Evolutionary conservation across 163 green algal species (phyloP), one percentile per base, ranked within the genome.

Genomic region (Botryococcus braunii): DNA sequence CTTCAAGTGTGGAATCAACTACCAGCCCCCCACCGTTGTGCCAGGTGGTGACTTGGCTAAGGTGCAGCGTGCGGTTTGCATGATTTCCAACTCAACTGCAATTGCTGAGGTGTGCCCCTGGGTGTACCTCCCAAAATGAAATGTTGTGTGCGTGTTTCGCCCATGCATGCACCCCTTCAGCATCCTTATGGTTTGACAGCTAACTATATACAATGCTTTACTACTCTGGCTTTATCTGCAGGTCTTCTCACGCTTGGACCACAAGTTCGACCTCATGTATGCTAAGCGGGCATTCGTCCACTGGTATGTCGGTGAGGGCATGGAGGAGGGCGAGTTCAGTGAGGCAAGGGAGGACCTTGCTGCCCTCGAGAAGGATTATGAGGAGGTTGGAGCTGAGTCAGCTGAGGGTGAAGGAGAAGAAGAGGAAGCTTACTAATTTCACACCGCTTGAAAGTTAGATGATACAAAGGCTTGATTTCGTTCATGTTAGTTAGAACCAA

Each of bases 251-350:
- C 85, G 93, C 71, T 84, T 98, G 69, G 93, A 98, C 83, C 93
- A 98, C 87, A 98, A 98, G 89, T 98, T 98, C 72, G 93, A 98
- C 76, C 89, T 98, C 6, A 98, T 98, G 92, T 95, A 93, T 72
- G 81, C 78, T 76, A 95, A 93, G 88, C 80, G 91, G 75, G 89
- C 90, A 58, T 97, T 96, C 68, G 91, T 97, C 56, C 91, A 97
- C 88, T 97, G 92, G 92, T 98, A 97, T 76, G 93, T 97, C 62
- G 86, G 90, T 85, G 89, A 96, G 85, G 90, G 90, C 68, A 96
- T 96, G 92, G 92, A 96, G 83, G 90, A 97, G 85, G 92, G 85
- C 69, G 93, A 98, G 86, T 98, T 98, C 82, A 92, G 80, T 43
- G 92, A 98, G 84, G 92, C 92, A 62, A 86, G 92, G 74, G 93